These are phyloP conservation scores for Manihot esculenta DNA, from an alignment of 441 rosid genomes.

Conservation along the genomic window DNA sequence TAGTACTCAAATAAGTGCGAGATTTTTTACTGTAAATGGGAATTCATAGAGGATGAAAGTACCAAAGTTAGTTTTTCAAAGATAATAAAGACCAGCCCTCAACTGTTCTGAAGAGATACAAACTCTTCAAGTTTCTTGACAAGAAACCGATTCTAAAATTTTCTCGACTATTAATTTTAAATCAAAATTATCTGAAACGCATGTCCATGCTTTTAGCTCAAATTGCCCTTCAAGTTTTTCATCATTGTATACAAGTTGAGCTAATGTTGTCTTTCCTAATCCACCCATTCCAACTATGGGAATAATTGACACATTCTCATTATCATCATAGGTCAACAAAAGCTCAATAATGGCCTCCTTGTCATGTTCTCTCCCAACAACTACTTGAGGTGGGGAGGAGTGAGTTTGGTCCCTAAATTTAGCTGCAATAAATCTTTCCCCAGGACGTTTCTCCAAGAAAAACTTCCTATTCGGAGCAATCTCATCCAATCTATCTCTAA, in stretches of 20 bases:
- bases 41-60: too few relatives aligned
- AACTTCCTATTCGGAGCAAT: neutral
- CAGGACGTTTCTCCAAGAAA: neutral
- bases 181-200: conserved; percentile 2
- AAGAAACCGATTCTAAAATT: neutral
- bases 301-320: conserved; percentile 1
- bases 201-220: neutral
- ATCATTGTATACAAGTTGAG: neutral
- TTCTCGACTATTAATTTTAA: neutral
- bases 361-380: neutral
- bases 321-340: neutral
- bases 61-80: too few relatives aligned
- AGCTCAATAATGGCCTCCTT: neutral
- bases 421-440: neutral
- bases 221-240: neutral
- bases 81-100: neutral
- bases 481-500: neutral
- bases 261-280: neutral
- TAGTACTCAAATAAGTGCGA: too few relatives aligned
- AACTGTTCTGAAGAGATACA: too few relatives aligned
- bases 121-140: neutral
- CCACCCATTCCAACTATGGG: conserved; percentile 12
- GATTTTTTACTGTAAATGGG: too few relatives aligned
- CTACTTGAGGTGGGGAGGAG: neutral
- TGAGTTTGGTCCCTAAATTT: conserved; percentile 2